Evolutionary conservation across 305 asterid genomes (phyloP).

Genomic region (Salvia sclarea): DNA sequence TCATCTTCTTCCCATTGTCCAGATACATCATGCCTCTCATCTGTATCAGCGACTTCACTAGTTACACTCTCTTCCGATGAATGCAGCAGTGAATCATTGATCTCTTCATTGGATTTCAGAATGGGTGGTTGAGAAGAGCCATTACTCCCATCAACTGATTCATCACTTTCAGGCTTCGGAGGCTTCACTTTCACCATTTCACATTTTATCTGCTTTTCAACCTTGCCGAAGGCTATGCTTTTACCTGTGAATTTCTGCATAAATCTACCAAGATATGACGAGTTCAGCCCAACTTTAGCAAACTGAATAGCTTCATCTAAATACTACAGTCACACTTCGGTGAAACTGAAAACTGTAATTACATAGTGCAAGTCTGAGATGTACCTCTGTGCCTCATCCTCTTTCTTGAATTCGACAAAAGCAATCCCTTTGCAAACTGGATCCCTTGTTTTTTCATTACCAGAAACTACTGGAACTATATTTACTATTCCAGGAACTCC

Average conservation of each 20-base stretch:
- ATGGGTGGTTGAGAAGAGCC: slow-evolving; percentile 11
- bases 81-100: slow-evolving; percentile 23
- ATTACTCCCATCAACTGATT: slow-evolving; percentile 25
- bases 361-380: background rate
- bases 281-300: slow-evolving; percentile 11
- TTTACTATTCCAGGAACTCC: slow-evolving; percentile 67
- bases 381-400: slow-evolving; percentile 71
- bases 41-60: slow-evolving; percentile 33
- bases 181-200: slow-evolving; percentile 44
- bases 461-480: slow-evolving; percentile 75
- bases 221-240: slow-evolving; percentile 64
- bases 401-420: slow-evolving; percentile 59
- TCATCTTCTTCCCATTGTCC: slow-evolving; percentile 33
- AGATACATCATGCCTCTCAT: slow-evolving; percentile 13
- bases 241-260: slow-evolving; percentile 64
- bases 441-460: slow-evolving; percentile 82
- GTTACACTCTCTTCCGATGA: slow-evolving; percentile 30
- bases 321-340: too few relatives aligned
- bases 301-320: background rate
- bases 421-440: slow-evolving; percentile 92
- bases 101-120: slow-evolving; percentile 19
- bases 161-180: slow-evolving; percentile 32
- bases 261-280: slow-evolving; percentile 53
- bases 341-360: background rate
- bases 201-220: slow-evolving; percentile 71